Evolutionary conservation across 495 filamentous ascomycete species (phyloP).

Genomic region (Aspergillus biplanus): DNA sequence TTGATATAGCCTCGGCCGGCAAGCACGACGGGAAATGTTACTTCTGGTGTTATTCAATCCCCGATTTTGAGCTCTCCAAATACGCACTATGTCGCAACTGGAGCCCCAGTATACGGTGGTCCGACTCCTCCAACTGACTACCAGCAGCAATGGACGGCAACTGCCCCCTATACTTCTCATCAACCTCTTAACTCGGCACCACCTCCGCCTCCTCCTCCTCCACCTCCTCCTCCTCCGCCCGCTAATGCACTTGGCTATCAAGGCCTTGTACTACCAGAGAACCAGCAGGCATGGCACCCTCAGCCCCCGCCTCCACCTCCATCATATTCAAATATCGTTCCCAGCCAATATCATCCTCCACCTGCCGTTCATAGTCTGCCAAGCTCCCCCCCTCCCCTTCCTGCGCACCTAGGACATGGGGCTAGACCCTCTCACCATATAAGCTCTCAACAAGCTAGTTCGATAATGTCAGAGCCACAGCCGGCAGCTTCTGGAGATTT

Average conservation of each 20-base stretch:
- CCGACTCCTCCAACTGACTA: conserved; percentile 24
- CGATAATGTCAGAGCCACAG: conserved; percentile 1
- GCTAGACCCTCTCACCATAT: background rate
- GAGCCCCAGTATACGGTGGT: conserved; percentile 19
- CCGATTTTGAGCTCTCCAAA: conserved; percentile 19
- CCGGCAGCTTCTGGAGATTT: conserved; percentile 20
- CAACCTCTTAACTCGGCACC: conserved; percentile 21
- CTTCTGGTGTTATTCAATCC: conserved; percentile 28
- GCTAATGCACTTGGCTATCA: conserved; percentile 28
- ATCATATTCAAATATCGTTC: conserved; percentile 15
- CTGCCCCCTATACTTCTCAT: conserved; percentile 31
- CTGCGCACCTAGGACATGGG: background rate
- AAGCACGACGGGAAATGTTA: conserved; percentile 34
- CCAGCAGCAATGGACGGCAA: conserved; percentile 30
- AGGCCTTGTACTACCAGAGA: conserved; percentile 26
- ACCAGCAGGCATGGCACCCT: conserved; percentile 30
- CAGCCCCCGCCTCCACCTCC: conserved; percentile 13
- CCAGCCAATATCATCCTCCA: conserved; percentile 20
- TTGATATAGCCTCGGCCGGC: conserved; percentile 44
- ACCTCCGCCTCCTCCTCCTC: conserved; percentile 40
- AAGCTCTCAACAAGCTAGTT: conserved; percentile 11
- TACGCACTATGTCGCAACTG: conserved; percentile 22
- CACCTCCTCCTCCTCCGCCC: conserved; percentile 43
- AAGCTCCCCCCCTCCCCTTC: conserved; percentile 3
- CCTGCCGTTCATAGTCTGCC: conserved; percentile 6